These are phyloP conservation scores for Saksenaea vasiformis DNA, from an alignment of 371 early-diverging fungal species.

Conservation along the genomic window DNA sequence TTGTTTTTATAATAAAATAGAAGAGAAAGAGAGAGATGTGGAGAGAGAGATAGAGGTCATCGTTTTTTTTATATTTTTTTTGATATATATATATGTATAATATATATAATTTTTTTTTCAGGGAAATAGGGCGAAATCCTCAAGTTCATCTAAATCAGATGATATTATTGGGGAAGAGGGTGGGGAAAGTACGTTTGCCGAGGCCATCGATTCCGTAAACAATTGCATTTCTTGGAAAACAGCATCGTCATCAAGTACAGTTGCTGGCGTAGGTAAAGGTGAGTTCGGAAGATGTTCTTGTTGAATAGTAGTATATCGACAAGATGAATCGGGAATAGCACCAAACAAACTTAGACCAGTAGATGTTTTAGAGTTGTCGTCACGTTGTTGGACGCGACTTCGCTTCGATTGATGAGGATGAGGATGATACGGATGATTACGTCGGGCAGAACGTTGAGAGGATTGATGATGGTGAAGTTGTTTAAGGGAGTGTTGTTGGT, in stretches of 20 bases:
- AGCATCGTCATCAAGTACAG: constrained; percentile 15
- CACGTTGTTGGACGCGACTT: not conserved
- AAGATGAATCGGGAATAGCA: constrained; percentile 5
- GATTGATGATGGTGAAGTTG: no score
- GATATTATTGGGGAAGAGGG: constrained; percentile 6
- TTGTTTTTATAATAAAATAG: not conserved
- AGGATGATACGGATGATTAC: not conserved
- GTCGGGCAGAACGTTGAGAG: not conserved
- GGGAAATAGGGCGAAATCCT: constrained; percentile 16
- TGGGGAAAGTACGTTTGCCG: constrained; percentile 1
- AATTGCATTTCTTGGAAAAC: constrained; percentile 16
- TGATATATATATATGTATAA: no score
- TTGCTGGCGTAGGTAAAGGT: not conserved
- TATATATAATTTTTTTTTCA: no score
- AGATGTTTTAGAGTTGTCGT: not conserved
- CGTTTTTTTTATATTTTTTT: no score
- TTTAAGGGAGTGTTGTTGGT: not conserved
- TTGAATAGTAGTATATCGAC: not conserved
- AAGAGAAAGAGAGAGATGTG: constrained; percentile 10
- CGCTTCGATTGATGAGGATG: not conserved
- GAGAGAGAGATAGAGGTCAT: no score
- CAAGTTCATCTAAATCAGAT: constrained; percentile 1
- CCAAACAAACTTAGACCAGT: constrained; percentile 5
- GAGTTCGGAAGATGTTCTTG: constrained; percentile 5
- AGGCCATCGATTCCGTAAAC: constrained; percentile 8